phyloP scores from a whole-genome alignment of 257 asterid genomes.

The Przewalskia tangutica region DNA sequence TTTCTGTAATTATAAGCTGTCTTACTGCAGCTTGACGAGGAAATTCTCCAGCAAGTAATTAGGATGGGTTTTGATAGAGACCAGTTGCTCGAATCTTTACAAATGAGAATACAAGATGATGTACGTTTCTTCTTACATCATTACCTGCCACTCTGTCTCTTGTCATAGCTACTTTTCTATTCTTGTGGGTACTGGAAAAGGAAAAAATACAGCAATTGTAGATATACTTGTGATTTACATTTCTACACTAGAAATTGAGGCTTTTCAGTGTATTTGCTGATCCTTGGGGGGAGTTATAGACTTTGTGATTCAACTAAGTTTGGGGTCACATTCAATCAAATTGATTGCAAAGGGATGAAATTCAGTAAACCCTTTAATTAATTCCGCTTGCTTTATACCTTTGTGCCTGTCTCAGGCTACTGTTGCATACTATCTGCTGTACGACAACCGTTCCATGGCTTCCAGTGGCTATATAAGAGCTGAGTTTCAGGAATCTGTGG shows the following conservation, averaged over 20 bases:
- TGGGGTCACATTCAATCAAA: background rate
- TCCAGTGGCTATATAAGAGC: slow-evolving; percentile 73
- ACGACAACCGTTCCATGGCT: slow-evolving; percentile 60
- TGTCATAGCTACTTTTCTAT: background rate
- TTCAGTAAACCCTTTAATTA: background rate
- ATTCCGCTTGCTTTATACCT: slow-evolving; percentile 11
- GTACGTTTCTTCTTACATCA: slow-evolving; percentile 27
- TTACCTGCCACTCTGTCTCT: background rate
- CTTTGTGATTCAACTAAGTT: background rate
- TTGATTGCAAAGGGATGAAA: background rate
- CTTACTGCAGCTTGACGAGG: slow-evolving; percentile 82
- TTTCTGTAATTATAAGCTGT: slow-evolving; percentile 4
- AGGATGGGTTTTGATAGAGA: slow-evolving; percentile 66
- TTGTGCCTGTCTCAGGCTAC: slow-evolving; percentile 50
- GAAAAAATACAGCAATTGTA: background rate
- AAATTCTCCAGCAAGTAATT: slow-evolving; percentile 61
- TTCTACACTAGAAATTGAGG: background rate
- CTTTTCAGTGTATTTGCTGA: background rate
- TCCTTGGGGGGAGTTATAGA: background rate
- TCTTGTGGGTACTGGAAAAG: background rate
- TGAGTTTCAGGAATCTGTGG: slow-evolving; percentile 73
- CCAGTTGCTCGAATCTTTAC: slow-evolving; percentile 72
- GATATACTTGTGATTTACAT: background rate
- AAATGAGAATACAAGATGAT: slow-evolving; percentile 76
- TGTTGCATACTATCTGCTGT: slow-evolving; percentile 76